Conservation (phyloP, 2,329 filamentous ascomycete species). For the Clarireedia sp. region DNA sequence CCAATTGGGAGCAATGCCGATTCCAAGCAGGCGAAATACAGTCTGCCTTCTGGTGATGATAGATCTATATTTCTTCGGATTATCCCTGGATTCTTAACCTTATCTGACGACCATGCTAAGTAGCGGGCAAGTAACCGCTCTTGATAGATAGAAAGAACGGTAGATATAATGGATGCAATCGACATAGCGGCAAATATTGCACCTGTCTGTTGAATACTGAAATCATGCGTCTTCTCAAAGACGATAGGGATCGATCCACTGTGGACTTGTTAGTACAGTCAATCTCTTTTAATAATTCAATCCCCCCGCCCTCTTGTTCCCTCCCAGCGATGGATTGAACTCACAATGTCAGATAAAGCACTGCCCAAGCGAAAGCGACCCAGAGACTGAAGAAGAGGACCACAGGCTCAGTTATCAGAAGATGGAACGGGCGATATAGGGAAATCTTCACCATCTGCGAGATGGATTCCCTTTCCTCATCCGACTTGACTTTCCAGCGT, state of each 20-base stretch:
- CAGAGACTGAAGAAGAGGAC: constrained; percentile 85
- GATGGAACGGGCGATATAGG: constrained; percentile 67
- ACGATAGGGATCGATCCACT: constrained; percentile 66
- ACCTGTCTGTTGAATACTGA: constrained; percentile 59
- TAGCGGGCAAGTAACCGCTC: constrained; percentile 53
- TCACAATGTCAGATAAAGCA: constrained; percentile 73
- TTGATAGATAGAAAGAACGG: constrained; percentile 62
- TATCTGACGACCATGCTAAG: constrained; percentile 26
- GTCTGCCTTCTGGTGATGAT: constrained; percentile 61
- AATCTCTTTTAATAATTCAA: not conserved
- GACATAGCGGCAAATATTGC: constrained; percentile 68
- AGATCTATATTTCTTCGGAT: constrained; percentile 19
- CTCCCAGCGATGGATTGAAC: not conserved
- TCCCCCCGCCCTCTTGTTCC: no score
- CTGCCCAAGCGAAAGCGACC: constrained; percentile 83
- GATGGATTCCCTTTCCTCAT: constrained; percentile 66
- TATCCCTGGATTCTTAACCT: constrained; percentile 11
- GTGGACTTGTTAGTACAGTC: not conserved
- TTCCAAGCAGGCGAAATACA: constrained; percentile 78
- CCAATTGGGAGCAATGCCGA: constrained; percentile 69
- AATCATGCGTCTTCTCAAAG: constrained; percentile 59
- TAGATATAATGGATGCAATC: constrained; percentile 57
- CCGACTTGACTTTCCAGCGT: constrained; percentile 71
- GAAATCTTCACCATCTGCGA: constrained; percentile 64
- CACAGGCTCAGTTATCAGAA: constrained; percentile 68